Base-by-base conservation (phyloP, 129 eudicot species). In the Pulicaria dysenterica region DNA sequence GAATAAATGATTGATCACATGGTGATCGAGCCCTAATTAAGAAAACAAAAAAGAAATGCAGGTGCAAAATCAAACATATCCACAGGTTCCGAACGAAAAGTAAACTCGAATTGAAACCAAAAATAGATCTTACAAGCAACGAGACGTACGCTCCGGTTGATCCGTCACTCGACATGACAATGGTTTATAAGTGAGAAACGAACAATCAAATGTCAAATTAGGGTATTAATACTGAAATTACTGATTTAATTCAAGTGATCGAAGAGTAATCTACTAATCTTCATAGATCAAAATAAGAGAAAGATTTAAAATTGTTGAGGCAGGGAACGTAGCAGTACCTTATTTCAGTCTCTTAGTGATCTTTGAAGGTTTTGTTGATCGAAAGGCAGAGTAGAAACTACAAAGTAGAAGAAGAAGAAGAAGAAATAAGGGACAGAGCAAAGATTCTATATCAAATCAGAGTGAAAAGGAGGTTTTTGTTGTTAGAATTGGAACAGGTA, bases 401-500 rank as follows among this genome's bases (percentile, higher is more conserved):
- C 14, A 19, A 56, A 36, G 63, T 19, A 64, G 48, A 51, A 24
- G 60, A 51, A 60, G 34, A 51, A 60, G 34, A 24, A 8, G 67
- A 37, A 15, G 34, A 24, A 24, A 8, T 60, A 37, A 15, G 34
- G 59, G 34, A 75, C 59, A 44, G 77, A 74, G 76, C 80, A 80
- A 80, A 80, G 84, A 80, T 74, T 60, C 77, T 68, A 68, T 62
- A 77, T 70, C 72, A 70, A 61, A 62, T 77, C 69, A n/a, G 38
- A 77, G 76, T 36, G 76, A 77, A 77, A 77, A 69, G 81, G 76
- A 77, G 81, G 81, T 55, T 69, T 77, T 59, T 69, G 76, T 69
- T 68, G 70, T 70, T 77, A 70, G 67, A 63, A 43, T 55, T 42
- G 73, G 64, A 59, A 69, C 40, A 14, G 49, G 65, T 36, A 50